Evolutionary conservation across 2,329 filamentous ascomycete genomes (phyloP), one percentile per base, ranked within the genome.

Genomic region (Fusarium pseudonygamai): DNA sequence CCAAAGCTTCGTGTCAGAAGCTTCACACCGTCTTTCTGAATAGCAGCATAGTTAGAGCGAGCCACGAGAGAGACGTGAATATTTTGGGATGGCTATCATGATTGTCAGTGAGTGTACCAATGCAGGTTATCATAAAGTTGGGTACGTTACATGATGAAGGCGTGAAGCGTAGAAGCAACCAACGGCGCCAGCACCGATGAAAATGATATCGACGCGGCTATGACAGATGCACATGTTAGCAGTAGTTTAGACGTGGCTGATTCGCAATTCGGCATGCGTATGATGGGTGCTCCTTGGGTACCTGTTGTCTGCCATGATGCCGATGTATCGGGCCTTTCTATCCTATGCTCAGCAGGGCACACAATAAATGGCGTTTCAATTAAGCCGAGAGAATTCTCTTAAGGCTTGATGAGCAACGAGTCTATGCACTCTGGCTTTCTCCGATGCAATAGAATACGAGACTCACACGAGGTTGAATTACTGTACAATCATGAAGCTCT

Each of bases 111-210:
- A 40, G 49, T 57, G 47, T 55, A 30, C 20, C 26, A n/a, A 28
- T 36, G 39, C 55, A 60, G 47, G 56, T 26, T 71, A 50, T 52
- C 52, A 40, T 59, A 46, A 45, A 39, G n/a, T 30, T 45, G 59
- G 52, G 32, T 34, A 47, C 75, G 80, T 77, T 82, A 89, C 88
- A 74, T 88, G 84, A 74, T 92, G 90, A 22, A 93, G 85, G 28
- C 92, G 86, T 12, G 91, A 92, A 52, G 90, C 91, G 77, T 93
- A 93, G 83, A 93, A 93, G 62, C 90, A 92, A 62, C 92, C 92
- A 46, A 93, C 90, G 69, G 92, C 91, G 73, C 91, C 92, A 28
- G 91, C 91, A 78, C 92, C 91, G 66, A 93, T 88, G 74, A 93
- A 91, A 64, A 93, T 86, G 63, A 93, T 84, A 72, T 91, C 86